Conservation (phyloP, 805 yeast genomes). For the Jamesozyma spencerorum region DNA sequence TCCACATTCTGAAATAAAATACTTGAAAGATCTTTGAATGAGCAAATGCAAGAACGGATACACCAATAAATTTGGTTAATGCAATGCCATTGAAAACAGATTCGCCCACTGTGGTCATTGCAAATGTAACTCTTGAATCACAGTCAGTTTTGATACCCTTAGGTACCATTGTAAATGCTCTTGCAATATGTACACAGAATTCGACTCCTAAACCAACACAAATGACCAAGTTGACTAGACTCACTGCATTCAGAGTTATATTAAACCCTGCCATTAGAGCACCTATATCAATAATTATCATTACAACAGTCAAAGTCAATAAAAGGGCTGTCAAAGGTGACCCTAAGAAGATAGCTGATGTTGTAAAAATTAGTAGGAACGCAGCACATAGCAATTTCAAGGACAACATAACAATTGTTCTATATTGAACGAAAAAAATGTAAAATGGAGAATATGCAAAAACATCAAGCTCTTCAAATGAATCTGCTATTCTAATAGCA, state of each 20-base stretch:
- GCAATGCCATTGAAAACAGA: slow-evolving; percentile 88
- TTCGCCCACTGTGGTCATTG: slow-evolving; percentile 75
- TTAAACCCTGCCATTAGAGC: slow-evolving; percentile 72
- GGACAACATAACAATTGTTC: slow-evolving; percentile 52
- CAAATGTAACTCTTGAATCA: slow-evolving; percentile 36
- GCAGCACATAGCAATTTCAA: slow-evolving; percentile 47
- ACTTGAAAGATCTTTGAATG: slow-evolving; percentile 80
- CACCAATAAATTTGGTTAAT: slow-evolving; percentile 81
- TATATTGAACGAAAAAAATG: slow-evolving; percentile 85
- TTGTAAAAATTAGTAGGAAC: slow-evolving; percentile 38
- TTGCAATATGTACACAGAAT: slow-evolving; percentile 78
- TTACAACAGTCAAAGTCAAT: slow-evolving; percentile 47
- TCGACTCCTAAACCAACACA: slow-evolving; percentile 92
- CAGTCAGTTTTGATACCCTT: slow-evolving; percentile 26
- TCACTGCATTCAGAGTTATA: slow-evolving; percentile 77
- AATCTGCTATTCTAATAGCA: slow-evolving; percentile 56
- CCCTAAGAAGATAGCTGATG: slow-evolving; percentile 55
- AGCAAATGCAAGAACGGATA: slow-evolving; percentile 77
- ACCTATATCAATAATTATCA: slow-evolving; percentile 63
- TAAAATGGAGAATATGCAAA: slow-evolving; percentile 93
- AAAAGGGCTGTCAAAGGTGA: slow-evolving; percentile 51
- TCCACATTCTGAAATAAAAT: slow-evolving; percentile 94
- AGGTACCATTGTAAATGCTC: slow-evolving; percentile 56
- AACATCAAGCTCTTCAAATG: slow-evolving; percentile 47
- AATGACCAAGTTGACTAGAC: slow-evolving; percentile 82